phyloP scores from a whole-genome alignment of 345 rosid species.

The Bruguiera gymnorhiza region DNA sequence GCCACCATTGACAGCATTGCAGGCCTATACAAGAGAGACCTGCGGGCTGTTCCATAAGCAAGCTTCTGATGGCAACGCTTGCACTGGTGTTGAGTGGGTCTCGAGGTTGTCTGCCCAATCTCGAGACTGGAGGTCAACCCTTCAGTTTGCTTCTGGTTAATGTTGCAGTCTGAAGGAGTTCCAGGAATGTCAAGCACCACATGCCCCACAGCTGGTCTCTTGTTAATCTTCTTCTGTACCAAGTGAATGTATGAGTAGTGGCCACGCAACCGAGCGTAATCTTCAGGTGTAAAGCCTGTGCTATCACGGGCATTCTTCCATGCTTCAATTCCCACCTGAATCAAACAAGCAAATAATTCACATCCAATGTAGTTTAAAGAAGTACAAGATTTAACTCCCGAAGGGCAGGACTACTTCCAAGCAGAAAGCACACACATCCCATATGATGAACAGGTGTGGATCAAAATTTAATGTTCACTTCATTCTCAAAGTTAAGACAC shows the following conservation, averaged over 20 bases:
- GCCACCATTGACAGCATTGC: conserved; percentile 97
- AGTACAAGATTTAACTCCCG: neutral
- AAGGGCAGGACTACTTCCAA: neutral
- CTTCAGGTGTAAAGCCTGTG: conserved; percentile 95
- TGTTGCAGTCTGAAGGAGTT: conserved; percentile 20
- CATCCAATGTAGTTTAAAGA: neutral
- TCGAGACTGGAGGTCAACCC: conserved; percentile 46
- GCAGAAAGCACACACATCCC: neutral
- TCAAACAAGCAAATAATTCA: neutral
- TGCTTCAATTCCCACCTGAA: conserved; percentile 85
- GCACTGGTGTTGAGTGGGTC: conserved; percentile 43
- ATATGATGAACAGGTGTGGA: neutral
- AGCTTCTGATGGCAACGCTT: conserved; percentile 64
- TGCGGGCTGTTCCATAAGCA: conserved; percentile 43
- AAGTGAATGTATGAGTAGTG: conserved; percentile 93
- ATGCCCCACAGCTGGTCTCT: conserved; percentile 45
- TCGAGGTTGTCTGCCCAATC: conserved; percentile 38
- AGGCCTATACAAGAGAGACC: conserved; percentile 78
- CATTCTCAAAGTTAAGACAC: too few species aligned
- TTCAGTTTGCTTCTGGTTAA: conserved; percentile 42
- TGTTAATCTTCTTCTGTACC: conserved; percentile 74
- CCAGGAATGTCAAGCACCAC: conserved; percentile 61
- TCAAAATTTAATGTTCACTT: too few species aligned
- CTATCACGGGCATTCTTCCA: conserved; percentile 85
- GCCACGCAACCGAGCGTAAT: conserved; percentile 93